phyloP scores from a whole-genome alignment of 805 yeast genomes.

The Helenozyma baotianmanensis region DNA sequence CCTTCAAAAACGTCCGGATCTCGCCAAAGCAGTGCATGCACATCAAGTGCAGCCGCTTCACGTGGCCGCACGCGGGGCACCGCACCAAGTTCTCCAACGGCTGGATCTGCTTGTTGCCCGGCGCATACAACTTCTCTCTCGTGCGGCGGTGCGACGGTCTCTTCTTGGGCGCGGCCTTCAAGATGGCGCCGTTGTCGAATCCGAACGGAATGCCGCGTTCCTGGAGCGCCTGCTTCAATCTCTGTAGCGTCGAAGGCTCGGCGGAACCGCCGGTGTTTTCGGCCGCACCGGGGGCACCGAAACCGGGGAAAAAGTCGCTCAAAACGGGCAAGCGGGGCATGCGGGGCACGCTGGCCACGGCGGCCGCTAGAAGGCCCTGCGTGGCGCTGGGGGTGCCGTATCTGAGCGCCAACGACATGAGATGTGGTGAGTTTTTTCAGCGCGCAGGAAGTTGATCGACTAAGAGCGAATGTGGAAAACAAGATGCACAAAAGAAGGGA shows the following conservation, averaged over 20 bases:
- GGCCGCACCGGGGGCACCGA: no score
- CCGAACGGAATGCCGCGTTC: slow-evolving; percentile 34
- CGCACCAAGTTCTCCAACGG: slow-evolving; percentile 72
- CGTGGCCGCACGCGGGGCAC: slow-evolving; percentile 95
- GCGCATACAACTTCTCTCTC: slow-evolving; percentile 77
- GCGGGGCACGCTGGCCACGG: slow-evolving; percentile 7
- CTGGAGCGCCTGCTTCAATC: slow-evolving; percentile 37
- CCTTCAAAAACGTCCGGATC: slow-evolving; percentile 70
- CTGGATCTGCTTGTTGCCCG: slow-evolving; percentile 76
- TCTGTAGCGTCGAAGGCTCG: slow-evolving; percentile 28
- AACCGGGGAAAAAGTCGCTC: slow-evolving; percentile 11
- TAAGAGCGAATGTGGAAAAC: no score
- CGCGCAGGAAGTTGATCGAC: no score
- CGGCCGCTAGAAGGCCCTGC: background rate
- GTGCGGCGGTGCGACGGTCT: slow-evolving; percentile 83
- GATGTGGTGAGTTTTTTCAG: background rate
- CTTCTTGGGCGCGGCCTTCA: slow-evolving; percentile 91
- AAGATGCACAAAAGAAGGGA: no score
- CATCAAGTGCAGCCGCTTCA: slow-evolving; percentile 81
- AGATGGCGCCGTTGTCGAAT: slow-evolving; percentile 61
- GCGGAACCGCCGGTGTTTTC: slow-evolving; percentile 1
- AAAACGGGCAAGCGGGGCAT: slow-evolving; percentile 11
- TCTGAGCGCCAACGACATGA: slow-evolving; percentile 25
- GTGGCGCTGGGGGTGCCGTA: slow-evolving; percentile 8
- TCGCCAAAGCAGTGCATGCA: slow-evolving; percentile 91